These are phyloP conservation scores for Euphorbia neoarborescens DNA, from an alignment of 441 rosid species.

Conservation along the genomic window DNA sequence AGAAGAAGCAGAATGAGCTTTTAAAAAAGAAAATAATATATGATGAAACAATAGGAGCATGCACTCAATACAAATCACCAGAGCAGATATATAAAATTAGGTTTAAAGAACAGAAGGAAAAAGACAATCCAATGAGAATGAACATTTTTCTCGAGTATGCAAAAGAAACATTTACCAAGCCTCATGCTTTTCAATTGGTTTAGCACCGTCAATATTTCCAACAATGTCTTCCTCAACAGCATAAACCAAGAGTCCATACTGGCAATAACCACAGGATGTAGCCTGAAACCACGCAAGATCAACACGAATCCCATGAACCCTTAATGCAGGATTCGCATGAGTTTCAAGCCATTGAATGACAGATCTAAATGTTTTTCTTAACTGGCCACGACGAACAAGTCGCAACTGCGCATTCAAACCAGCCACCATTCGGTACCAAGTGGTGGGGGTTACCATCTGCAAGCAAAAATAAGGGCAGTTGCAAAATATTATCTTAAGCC, in stretches of 20 bases:
- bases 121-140: constrained; percentile 1
- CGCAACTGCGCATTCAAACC: constrained; percentile 97
- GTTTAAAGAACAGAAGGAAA: background rate
- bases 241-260: constrained; percentile 74
- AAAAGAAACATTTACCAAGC: constrained; percentile 39
- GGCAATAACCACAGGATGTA: constrained; percentile 72
- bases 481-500: constrained; percentile 14
- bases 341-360: constrained; percentile 86
- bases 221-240: constrained; percentile 48
- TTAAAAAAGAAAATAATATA: background rate
- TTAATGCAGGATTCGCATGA: constrained; percentile 86
- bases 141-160: constrained; percentile 2
- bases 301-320: constrained; percentile 51
- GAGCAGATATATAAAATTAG: background rate
- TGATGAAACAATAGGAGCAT: background rate
- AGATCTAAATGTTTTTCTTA: constrained; percentile 58
- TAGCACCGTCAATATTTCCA: constrained; percentile 32
- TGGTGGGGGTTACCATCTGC: constrained; percentile 82
- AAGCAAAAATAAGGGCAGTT: constrained; percentile 21
- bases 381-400: constrained; percentile 75
- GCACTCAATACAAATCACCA: constrained; percentile 5
- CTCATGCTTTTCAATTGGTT: constrained; percentile 29
- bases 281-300: constrained; percentile 92
- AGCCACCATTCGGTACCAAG: constrained; percentile 91
- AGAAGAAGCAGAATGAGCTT: background rate